Base-by-base conservation (phyloP, 805 yeast species). In the Sungouiozyma intestinalis region DNA sequence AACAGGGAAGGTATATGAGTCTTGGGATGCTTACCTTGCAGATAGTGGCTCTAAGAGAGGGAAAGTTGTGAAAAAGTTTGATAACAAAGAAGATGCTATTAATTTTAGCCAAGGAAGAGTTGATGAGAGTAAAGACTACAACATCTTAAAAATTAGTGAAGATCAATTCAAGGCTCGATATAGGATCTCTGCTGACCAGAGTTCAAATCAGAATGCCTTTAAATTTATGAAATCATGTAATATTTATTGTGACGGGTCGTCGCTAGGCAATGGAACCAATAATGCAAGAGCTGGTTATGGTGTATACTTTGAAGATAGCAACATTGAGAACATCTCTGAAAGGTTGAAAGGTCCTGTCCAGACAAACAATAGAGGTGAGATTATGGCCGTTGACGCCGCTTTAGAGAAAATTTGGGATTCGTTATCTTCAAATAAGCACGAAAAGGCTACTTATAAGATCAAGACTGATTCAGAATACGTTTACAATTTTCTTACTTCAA, bases 311-410 rank as follows among this genome's bases (percentile, higher is more conserved):
- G 88, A 86, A 0, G 63, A 59, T 31, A 81, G 79, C 51, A 45
- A 68, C 2, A 47, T 42, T 17, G 38, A 40, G 59, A 83, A 82
- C 55, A 63, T 68, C 8, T 66, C 80, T 0, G 75, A 67, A 4
- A 74, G 80, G 0, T 64, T 85, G 19, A 35, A n/a, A 2, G 69
- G 66, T 2, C 58, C 56, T 2, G 53, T 53, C 3, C 86, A 79
- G 29, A 85, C 95, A 1, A 87, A 86, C 51, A 87, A 84, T 49
- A 63, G 85, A 34, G 92, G 94, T 1, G 97, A 88, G 60, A 69
- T 87, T 9, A 58, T 65, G 13, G 96, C 94, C 0, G 69, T 83
- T 16, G 54, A 63, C 4, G 67, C 66, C 29, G 94, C 92, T 0
- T 54, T 83, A 44, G 55, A 57, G 4, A 49, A 53, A 5, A 67